Evolutionary conservation across 352 stramenopile species (phyloP), one percentile per base, ranked within the genome.

Genomic region (Globisporangium splendens): DNA sequence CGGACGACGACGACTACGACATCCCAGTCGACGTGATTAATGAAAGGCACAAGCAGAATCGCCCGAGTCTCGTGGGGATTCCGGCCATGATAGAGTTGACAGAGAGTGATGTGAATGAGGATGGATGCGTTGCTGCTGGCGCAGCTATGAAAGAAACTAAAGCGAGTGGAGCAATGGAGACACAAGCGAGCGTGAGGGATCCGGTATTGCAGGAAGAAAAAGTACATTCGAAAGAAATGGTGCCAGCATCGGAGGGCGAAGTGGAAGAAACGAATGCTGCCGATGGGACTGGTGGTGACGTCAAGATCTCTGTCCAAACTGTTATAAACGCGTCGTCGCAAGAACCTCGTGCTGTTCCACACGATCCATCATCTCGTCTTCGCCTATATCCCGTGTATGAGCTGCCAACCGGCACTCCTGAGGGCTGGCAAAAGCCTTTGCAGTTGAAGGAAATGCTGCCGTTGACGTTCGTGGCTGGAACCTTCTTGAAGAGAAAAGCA

Each of bases 381-480:
- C 46, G 56, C 8, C 59, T 89, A 22, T 82, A 80, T 42, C 79
- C 79, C 20, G 69, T 53, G 17, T 88, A 86, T 57, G 69, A 68
- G 22, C 59, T 83, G 28, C 73, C 79, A 11, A 60, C 54, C 0
- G 77, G 75, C 0, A 55, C 70, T 0, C 71, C 75, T 0, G 62
- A 70, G 18, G 65, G 58, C 7, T 86, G 73, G 77, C 54, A 72
- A 50, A 64, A 70, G 43, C 65, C 73, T 1, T 86, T 88, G 12
- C 50, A 69, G 15, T 46, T 69, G 44, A 76, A 79, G 63, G 49
- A 70, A 3, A 73, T 67, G 15, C 53, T 85, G 12, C 75, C 79
- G 10, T 60, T 87, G 14, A 74, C 70, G 8, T 88, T 84, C 53
- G 71, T 83, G 5, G 79, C 79, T 1, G 77, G 78, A 14, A 82